Conservation (phyloP, 257 asterid genomes). For the Gentiana dahurica region DNA sequence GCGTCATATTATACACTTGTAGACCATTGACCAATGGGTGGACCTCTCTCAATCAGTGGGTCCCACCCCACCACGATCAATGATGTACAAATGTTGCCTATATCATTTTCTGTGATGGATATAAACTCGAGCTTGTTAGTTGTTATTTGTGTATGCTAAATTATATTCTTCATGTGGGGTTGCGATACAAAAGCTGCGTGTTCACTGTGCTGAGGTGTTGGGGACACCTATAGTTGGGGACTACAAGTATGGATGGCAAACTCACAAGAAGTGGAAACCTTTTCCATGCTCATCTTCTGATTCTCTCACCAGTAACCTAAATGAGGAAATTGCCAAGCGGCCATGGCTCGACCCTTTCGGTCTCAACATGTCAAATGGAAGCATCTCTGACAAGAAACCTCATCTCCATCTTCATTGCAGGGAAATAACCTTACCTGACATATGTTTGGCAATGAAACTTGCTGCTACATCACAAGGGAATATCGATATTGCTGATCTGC, state of each 20-base stretch:
- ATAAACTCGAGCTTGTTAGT: neutral
- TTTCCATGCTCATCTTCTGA: constrained; percentile 5
- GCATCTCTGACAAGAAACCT: constrained; percentile 48
- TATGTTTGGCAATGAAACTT: constrained; percentile 36
- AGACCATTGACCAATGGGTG: too few relatives aligned
- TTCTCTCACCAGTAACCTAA: constrained; percentile 11
- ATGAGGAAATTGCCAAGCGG: constrained; percentile 12
- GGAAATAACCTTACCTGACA: constrained; percentile 64
- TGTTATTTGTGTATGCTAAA: neutral
- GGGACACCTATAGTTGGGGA: constrained; percentile 99
- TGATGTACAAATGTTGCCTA: too few relatives aligned
- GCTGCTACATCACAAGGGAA: constrained; percentile 17
- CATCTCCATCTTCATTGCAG: constrained; percentile 88
- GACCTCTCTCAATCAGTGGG: too few relatives aligned
- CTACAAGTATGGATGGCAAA: constrained; percentile 89
- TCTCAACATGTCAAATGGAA: constrained; percentile 48
- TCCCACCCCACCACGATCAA: too few relatives aligned
- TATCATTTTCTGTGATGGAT: neutral
- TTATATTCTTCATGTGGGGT: neutral
- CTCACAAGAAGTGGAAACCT: constrained; percentile 58
- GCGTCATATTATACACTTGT: too few relatives aligned
- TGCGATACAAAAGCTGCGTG: constrained; percentile 49
- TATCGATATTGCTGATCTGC: constrained; percentile 20
- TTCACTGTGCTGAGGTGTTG: constrained; percentile 91
- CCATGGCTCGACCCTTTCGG: constrained; percentile 19